Evolutionary conservation across 345 rosid species (phyloP).

Genomic region (Bretschneidera sinensis): DNA sequence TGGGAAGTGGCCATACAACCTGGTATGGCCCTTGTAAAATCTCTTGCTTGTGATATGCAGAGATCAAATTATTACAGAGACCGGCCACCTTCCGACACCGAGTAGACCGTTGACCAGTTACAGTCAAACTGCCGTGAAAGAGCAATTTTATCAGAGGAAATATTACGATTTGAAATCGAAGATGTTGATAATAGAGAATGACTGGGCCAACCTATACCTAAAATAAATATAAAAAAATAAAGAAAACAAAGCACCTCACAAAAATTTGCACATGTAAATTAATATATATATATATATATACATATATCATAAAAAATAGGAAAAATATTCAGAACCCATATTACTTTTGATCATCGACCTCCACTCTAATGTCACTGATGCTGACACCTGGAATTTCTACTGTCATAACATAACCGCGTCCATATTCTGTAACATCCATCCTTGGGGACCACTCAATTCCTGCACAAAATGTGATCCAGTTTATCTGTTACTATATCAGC

Average conservation of each 20-base stretch:
- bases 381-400: slow-evolving; percentile 71
- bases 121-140: slow-evolving; percentile 45
- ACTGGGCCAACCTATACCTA: not conserved
- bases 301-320: not conserved
- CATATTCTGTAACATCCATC: slow-evolving; percentile 56
- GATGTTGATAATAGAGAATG: not conserved
- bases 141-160: slow-evolving; percentile 6
- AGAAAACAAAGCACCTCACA: too few species aligned
- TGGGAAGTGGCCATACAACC: slow-evolving; percentile 66
- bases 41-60: slow-evolving; percentile 51
- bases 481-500: not conserved
- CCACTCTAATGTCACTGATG: slow-evolving; percentile 66
- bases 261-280: too few species aligned
- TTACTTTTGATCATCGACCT: slow-evolving; percentile 55
- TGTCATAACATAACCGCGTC: slow-evolving; percentile 42
- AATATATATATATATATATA: too few species aligned
- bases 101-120: slow-evolving; percentile 43
- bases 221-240: too few species aligned
- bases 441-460: slow-evolving; percentile 60
- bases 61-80: slow-evolving; percentile 21
- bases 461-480: slow-evolving; percentile 14
- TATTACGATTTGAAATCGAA: not conserved
- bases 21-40: slow-evolving; percentile 55
- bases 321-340: not conserved
- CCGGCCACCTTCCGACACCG: slow-evolving; percentile 26